Conservation (phyloP, 1,139 yeast genomes). For the Hyphopichia wangnamkhiaoensis region DNA sequence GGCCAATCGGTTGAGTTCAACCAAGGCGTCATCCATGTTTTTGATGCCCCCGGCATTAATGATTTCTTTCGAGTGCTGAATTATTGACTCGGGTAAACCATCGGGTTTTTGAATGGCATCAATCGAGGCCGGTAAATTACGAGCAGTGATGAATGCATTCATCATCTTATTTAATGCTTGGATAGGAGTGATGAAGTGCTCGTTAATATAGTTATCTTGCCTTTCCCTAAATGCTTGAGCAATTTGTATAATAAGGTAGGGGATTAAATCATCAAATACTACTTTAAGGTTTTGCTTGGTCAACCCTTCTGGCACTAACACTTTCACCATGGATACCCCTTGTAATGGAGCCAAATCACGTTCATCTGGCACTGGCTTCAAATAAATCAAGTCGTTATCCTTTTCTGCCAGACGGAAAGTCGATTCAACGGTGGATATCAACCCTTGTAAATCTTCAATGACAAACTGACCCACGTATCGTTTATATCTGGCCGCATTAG, state of each 20-base stretch:
- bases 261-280: conserved; percentile 65
- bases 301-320: conserved; percentile 40
- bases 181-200: conserved; percentile 53
- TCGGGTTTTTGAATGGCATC: conserved; percentile 67
- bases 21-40: conserved; percentile 42
- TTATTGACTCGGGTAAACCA: conserved; percentile 58
- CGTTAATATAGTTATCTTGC: conserved; percentile 55
- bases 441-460: conserved; percentile 50
- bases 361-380: conserved; percentile 59
- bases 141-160: conserved; percentile 41
- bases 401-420: conserved; percentile 61
- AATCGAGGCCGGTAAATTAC: conserved; percentile 61
- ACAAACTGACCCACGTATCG: conserved; percentile 46
- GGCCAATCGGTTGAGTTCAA: conserved; percentile 47
- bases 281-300: conserved; percentile 19
- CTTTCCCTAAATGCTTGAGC: conserved; percentile 71
- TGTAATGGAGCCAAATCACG: conserved; percentile 43
- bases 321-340: conserved; percentile 59
- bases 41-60: conserved; percentile 54
- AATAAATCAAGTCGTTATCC: conserved; percentile 79
- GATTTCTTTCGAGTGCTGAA: conserved; percentile 57
- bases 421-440: conserved; percentile 43
- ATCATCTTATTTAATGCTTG: conserved; percentile 50
- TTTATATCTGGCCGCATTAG: conserved; percentile 39
- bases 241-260: conserved; percentile 65